Conservation (phyloP, 805 yeast species). For the Clavispora vitiphila region DNA sequence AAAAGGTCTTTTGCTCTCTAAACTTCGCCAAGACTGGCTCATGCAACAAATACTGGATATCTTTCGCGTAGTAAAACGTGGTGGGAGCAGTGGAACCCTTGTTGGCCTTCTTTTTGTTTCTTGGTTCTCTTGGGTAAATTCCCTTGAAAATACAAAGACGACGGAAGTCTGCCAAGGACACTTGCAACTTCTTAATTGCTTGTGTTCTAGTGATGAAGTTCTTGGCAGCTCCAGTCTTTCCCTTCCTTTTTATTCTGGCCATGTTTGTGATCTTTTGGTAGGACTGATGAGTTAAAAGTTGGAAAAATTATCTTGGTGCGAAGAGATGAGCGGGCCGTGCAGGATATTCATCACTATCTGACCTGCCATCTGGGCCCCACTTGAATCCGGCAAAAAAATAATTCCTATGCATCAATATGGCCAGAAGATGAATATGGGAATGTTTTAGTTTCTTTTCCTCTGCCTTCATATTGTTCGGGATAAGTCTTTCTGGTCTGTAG, state of each 20-base stretch:
- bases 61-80: constrained; percentile 90
- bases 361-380: too few relatives aligned
- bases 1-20: constrained; percentile 92
- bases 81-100: constrained; percentile 97
- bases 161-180: constrained; percentile 93
- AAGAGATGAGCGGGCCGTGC: constrained; percentile 7
- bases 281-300: constrained; percentile 1
- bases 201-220: constrained; percentile 91
- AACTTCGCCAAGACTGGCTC: constrained; percentile 90
- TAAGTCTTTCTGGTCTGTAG: too few relatives aligned
- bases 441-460: too few relatives aligned
- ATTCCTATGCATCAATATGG: too few relatives aligned
- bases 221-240: constrained; percentile 83
- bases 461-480: too few relatives aligned
- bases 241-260: constrained; percentile 78
- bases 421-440: too few relatives aligned
- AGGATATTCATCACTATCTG: neutral
- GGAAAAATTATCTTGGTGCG: constrained; percentile 7
- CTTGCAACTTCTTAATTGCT: constrained; percentile 87
- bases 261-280: constrained; percentile 14
- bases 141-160: constrained; percentile 97
- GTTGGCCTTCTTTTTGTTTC: constrained; percentile 93
- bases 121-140: constrained; percentile 94
- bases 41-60: constrained; percentile 89
- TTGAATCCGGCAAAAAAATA: too few relatives aligned